These are phyloP conservation scores for Irpex rosettiformis DNA, from an alignment of 1,284 basidiomycete species.

Conservation along the genomic window DNA sequence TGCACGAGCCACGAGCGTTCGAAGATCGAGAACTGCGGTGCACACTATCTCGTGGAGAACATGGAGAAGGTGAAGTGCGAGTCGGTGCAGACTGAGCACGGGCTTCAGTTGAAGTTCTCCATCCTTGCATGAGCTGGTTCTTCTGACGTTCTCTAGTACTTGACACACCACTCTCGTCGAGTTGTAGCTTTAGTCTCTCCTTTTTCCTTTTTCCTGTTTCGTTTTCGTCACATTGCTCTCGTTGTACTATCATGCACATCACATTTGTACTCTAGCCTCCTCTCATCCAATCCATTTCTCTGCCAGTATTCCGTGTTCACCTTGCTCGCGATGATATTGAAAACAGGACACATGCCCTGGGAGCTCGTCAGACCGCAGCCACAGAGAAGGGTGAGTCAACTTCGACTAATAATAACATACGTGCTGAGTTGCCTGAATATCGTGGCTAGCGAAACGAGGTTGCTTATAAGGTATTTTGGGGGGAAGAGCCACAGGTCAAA, in stretches of 20 bases:
- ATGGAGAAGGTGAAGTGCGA: constrained; percentile 51
- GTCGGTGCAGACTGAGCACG: constrained; percentile 32
- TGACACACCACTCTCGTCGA: background rate
- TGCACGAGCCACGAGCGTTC: constrained; percentile 62
- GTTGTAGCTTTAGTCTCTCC: background rate
- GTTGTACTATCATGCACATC: background rate
- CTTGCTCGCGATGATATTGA: no score
- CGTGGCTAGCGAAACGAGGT: no score
- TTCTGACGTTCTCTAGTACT: background rate
- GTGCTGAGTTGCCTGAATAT: no score
- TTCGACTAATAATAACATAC: no score
- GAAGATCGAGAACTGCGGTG: constrained; percentile 59
- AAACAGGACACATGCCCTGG: no score
- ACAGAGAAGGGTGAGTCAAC: no score
- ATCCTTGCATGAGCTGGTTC: constrained; percentile 15
- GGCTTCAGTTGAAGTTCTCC: constrained; percentile 36
- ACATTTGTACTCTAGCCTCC: background rate
- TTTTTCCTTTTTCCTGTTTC: background rate
- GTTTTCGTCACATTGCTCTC: background rate
- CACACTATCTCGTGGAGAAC: constrained; percentile 63
- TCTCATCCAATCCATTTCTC: background rate
- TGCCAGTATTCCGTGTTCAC: background rate
- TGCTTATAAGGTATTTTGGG: no score
- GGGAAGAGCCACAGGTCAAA: no score
- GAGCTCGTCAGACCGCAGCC: no score